Evolutionary conservation across 2,329 filamentous ascomycete species (phyloP), one percentile per base, ranked within the genome.

Genomic region (Orbilia brochopaga): DNA sequence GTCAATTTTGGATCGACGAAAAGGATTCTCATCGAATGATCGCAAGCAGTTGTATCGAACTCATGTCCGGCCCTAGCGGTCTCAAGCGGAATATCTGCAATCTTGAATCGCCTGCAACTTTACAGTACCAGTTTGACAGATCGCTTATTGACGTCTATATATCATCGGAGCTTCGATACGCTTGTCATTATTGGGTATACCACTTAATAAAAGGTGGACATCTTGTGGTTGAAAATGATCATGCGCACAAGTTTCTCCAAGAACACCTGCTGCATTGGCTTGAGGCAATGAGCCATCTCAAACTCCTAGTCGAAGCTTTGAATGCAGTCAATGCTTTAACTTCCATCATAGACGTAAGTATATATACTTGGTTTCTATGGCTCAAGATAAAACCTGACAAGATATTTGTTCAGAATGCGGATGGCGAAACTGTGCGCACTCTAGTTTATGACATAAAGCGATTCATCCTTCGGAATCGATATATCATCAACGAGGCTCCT

Each of bases 181-280:
- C 76, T 52, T 79, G 77, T 69, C 73, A 75, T 10, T 79, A 80
- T 75, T 80, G 78, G 79, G 73, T 78, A 17, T 74, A 75, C 46
- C 78, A 79, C 75, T 56, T 77, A 0, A 59, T 75, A 73, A 69
- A 75, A 46, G 76, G 76, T 75, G 69, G 73, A 62, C 66, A 74
- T 70, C 76, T 77, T 75, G 77, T 76, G 74, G 73, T 73, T 62
- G 75, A 78, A 69, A 56, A 64, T 63, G 75, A 77, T 30, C 19
- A 70, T 62, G 76, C 70, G 19, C 74, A 79, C 59, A n/a, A 59
- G 10, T 80, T 80, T 67, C 74, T 80, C 8, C 64, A 77, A 64
- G 59, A 59, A 51, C 75, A 79, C 73, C 54, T 79, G 60, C 76
- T 80, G 0, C 76, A 79, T 65, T 80, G 78, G 79, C 75, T 80